Evolutionary conservation across 106 monocot species (phyloP), one percentile per base, ranked within the genome.

Genomic region (Phalaenopsis aphrodite): DNA sequence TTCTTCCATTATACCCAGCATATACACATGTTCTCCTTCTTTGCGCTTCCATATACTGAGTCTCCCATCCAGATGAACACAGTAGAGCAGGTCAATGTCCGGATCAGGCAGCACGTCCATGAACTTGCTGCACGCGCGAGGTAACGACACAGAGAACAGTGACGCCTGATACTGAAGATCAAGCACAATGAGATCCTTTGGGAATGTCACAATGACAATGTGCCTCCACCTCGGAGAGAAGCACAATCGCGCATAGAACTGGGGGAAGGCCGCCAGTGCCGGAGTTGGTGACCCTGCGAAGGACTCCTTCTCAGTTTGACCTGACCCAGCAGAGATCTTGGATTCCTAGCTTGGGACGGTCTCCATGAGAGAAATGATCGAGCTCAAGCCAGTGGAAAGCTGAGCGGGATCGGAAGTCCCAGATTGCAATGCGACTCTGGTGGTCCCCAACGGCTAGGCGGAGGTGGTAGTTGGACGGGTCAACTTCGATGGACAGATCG

Each of bases 241-340:
- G 85, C 84, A 85, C 56, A 95, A 78, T 67, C 76, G 85, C 14
- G 80, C 84, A 23, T 86, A 78, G 56, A 83, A 88, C 15, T 66
- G 79, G 6, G 99, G 95, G 83, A 88, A 95, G 18, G 79, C 80
- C 1, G 88, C 90, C 5, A 84, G 81, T 2, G 93, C 93, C 1
- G 99, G 93, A 45, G 47, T 56, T 36, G 39, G 9, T 11, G 41
- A 38, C 72, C 36, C 74, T 41, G 82, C 56, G 23, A 74, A 9
- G 39, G 79, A 45, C 79, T 92, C 89, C 78, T 77, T 90, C 80
- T 93, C 91, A 42, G 83, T 78, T 80, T 82, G 91, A 85, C 4
- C 80, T 87, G 81, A 99, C 74, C 99, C 95, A 99, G 87, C 99
- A 99, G n/a, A 99, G 85, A 77, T 99, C 95, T 82, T 99, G 99